These are phyloP conservation scores for Clitopilus hobsonii DNA, from an alignment of 768 basidiomycete species.

Conservation along the genomic window DNA sequence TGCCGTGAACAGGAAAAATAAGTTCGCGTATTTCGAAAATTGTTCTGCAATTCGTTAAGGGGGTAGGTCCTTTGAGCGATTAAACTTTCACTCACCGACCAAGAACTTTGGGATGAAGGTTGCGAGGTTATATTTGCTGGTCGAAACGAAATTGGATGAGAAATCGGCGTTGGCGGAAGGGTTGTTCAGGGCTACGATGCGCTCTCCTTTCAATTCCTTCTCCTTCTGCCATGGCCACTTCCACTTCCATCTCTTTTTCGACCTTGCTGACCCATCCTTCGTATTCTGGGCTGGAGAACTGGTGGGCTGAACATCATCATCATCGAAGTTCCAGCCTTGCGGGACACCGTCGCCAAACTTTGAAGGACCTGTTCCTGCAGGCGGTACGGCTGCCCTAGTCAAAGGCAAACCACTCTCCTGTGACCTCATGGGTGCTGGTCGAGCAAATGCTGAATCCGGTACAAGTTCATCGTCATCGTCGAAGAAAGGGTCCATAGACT, in stretches of 20 bases:
- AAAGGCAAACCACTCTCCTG: constrained; percentile 58
- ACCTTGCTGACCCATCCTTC: constrained; percentile 33
- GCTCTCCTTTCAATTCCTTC: constrained; percentile 60
- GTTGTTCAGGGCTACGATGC: constrained; percentile 83
- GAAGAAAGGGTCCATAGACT: constrained; percentile 82
- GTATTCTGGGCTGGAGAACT: constrained; percentile 36
- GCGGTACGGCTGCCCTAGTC: constrained; percentile 51
- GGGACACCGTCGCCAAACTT: constrained; percentile 45
- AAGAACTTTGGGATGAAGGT: constrained; percentile 94
- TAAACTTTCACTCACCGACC: constrained; percentile 52
- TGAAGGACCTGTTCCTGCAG: constrained; percentile 52
- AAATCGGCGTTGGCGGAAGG: constrained; percentile 59
- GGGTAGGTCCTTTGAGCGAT: not conserved
- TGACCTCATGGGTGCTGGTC: constrained; percentile 42
- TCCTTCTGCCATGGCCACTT: constrained; percentile 85
- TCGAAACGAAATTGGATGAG: constrained; percentile 81
- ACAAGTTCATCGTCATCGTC: constrained; percentile 77
- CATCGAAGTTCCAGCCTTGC: constrained; percentile 74
- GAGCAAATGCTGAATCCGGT: constrained; percentile 65
- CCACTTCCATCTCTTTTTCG: constrained; percentile 43
- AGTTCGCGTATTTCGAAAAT: constrained; percentile 97
- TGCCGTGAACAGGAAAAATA: constrained; percentile 98
- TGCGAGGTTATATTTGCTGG: constrained; percentile 88
- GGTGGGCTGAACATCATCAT: constrained; percentile 46
- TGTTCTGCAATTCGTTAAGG: constrained; percentile 55